Evolutionary conservation across 768 basidiomycete species (phyloP), one percentile per base, ranked within the genome.

Genomic region (Suillus brevipes): DNA sequence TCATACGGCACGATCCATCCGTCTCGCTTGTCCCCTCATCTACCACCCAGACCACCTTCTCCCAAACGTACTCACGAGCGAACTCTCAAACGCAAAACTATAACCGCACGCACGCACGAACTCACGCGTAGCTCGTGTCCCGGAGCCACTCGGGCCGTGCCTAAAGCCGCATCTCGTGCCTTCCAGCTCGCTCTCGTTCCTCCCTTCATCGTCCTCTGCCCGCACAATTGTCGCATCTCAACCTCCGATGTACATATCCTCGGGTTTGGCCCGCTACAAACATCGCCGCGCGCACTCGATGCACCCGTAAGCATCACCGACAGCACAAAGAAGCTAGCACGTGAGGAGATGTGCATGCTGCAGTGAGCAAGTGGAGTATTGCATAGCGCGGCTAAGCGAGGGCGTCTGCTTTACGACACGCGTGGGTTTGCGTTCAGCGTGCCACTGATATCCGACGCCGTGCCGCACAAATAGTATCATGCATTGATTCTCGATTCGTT

Each of bases 251-350:
- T 93, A 0, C 87, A 90, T 69, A 74, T 90, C n/a, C 82, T 96
- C 34, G 88, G 89, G 73, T 94, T 97, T 70, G 90, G 96, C 69
- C 93, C 94, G 12, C 78, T 96, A 49, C 82, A 83, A 64, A 88
- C 90, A 18, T 87, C 89, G 3, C 88, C 92, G 2, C 82, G 83
- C 3, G 82, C 90, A 57, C 78, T 96, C 40, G 91, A 94, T 70
- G 86, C 84, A 38, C 81, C 93, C 8, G 88, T 91, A 62, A 91
- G 90, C 7, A 90, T 94, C 65, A 86, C 90, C 0, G 86, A 89
- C 28, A 90, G 89, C 69, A 90, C 92, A 50, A 94, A 93, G 83
- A 91, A 91, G 72, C 87, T 91, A 68, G 92, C 91, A 28, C 85
- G 85, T 69, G 83, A 86, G 56, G 92, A 94, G 67, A 90, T 93